phyloP scores from a whole-genome alignment of 768 basidiomycete genomes.

The Crucibulum laeve region DNA sequence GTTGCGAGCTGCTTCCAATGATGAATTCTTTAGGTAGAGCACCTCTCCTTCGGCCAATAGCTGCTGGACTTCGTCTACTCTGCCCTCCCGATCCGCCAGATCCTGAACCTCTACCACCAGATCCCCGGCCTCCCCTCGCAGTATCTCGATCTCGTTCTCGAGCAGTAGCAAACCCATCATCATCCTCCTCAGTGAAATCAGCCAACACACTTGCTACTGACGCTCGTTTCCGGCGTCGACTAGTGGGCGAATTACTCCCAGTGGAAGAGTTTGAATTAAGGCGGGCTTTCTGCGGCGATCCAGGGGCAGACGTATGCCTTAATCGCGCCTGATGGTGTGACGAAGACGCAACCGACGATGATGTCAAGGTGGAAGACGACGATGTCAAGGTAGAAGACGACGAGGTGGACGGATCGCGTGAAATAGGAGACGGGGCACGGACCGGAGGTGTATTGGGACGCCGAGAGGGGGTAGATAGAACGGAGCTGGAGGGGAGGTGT shows the following conservation, averaged over 20 bases:
- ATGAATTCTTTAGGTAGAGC: conserved; percentile 41
- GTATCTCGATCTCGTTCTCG: conserved; percentile 15
- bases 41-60: conserved; percentile 24
- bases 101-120: conserved; percentile 56
- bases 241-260: conserved; percentile 21
- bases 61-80: conserved; percentile 14
- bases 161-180: conserved; percentile 15
- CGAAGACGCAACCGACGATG: neutral
- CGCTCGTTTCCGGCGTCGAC: conserved; percentile 19
- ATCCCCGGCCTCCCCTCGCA: conserved; percentile 20
- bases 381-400: conserved; percentile 1
- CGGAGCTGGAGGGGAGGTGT: conserved; percentile 6
- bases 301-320: conserved; percentile 24
- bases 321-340: conserved; percentile 8
- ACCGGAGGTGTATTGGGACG: conserved; percentile 11
- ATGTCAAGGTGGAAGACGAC: neutral
- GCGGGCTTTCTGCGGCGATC: conserved; percentile 28
- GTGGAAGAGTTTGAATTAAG: conserved; percentile 15
- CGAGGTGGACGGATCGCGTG: conserved; percentile 6
- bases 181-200: conserved; percentile 22
- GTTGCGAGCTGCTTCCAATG: conserved; percentile 13
- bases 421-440: conserved; percentile 7
- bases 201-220: conserved; percentile 22
- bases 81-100: conserved; percentile 21
- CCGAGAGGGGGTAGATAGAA: conserved; percentile 1